phyloP scores from a whole-genome alignment of 495 filamentous ascomycete genomes.

The Cercophora samala region DNA sequence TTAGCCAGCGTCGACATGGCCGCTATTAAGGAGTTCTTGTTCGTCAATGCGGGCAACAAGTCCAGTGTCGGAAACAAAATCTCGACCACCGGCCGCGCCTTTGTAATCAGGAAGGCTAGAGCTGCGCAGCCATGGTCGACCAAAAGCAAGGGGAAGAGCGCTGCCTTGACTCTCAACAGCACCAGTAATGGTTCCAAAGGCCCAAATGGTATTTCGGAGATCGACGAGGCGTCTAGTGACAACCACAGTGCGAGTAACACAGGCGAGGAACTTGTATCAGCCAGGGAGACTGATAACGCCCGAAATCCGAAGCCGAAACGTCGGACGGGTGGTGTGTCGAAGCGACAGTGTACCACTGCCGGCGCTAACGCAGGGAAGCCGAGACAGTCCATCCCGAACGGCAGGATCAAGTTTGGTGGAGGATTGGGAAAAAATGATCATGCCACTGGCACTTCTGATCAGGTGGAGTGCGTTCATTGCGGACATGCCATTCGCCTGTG shows the following conservation, averaged over 20 bases:
- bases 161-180: background rate
- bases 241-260: background rate
- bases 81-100: constrained; percentile 19
- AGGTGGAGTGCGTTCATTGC: background rate
- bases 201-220: background rate
- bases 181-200: background rate
- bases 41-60: constrained; percentile 21
- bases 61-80: constrained; percentile 21
- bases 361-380: background rate
- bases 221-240: background rate
- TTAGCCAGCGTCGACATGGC: background rate
- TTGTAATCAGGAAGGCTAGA: constrained; percentile 24
- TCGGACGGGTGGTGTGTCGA: background rate
- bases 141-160: constrained; percentile 12
- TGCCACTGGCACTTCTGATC: background rate
- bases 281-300: no score
- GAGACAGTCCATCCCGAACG: background rate
- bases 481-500: background rate
- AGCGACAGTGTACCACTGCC: background rate
- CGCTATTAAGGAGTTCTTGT: constrained; percentile 21
- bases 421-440: no score
- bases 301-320: background rate
- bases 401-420: background rate
- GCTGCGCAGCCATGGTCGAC: constrained; percentile 24
- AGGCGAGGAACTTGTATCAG: background rate